Percentiles rank a stretch among this genome's conserved stretches.
phyloP scores from a whole-genome alignment of 345 rosid genomes.

The Camelina neglecta region DNA sequence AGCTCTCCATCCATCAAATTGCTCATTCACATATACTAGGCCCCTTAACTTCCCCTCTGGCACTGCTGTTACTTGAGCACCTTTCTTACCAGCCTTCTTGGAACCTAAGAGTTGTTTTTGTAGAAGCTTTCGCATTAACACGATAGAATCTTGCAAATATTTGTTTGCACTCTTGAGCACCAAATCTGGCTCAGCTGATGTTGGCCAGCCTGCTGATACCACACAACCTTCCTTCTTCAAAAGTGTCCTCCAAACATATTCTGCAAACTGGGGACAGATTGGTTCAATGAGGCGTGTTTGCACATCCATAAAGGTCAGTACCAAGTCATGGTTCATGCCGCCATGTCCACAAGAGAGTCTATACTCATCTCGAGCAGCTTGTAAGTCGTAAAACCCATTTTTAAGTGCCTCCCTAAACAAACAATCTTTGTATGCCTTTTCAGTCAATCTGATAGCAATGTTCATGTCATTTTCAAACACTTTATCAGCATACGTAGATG shows the following conservation, averaged over 20 bases:
- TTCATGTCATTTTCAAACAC: constrained; percentile 89
- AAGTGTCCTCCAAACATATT: constrained; percentile 86
- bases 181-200: constrained; percentile 66
- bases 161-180: constrained; percentile 83
- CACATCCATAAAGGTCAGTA: constrained; percentile 82
- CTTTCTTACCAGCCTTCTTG: constrained; percentile 73
- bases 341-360: constrained; percentile 77
- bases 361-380: constrained; percentile 94
- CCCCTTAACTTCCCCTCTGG: constrained; percentile 61
- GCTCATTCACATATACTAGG: constrained; percentile 76
- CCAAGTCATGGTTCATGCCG: constrained; percentile 74
- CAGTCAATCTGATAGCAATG: constrained; percentile 74
- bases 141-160: constrained; percentile 86
- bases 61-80: constrained; percentile 54
- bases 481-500: constrained; percentile 78
- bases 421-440: constrained; percentile 62
- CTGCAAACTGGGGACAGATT: constrained; percentile 90
- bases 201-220: constrained; percentile 89
- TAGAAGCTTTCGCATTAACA: constrained; percentile 76
- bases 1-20: constrained; percentile 87
- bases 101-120: constrained; percentile 70
- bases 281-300: constrained; percentile 90
- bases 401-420: constrained; percentile 95
- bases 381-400: constrained; percentile 89
- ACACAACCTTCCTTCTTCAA: constrained; percentile 80